Conservation (phyloP, 306 rosid species). For the Glycine tomentella region DNA sequence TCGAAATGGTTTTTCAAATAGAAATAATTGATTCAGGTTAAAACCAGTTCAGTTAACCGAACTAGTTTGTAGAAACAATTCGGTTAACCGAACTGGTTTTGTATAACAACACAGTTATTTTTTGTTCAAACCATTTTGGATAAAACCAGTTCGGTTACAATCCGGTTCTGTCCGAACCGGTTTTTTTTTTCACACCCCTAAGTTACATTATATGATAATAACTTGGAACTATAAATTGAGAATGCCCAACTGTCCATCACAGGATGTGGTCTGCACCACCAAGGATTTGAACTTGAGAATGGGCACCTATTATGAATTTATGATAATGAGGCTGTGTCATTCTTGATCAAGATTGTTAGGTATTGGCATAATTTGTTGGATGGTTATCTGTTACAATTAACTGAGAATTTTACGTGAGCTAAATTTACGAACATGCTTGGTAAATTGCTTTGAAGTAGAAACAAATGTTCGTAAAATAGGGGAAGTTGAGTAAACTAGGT, state of each 20-base stretch:
- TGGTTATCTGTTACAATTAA: not conserved
- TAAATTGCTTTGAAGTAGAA: constrained; percentile 18
- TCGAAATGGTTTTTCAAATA: too few relatives aligned
- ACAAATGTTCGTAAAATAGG: constrained; percentile 4
- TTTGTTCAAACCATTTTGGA: too few relatives aligned
- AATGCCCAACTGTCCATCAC: constrained; percentile 11
- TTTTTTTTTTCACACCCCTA: too few relatives aligned
- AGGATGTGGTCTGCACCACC: not conserved
- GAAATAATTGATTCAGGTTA: too few relatives aligned
- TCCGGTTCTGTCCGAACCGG: too few relatives aligned
- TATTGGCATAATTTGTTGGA: constrained; percentile 14
- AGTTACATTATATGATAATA: too few relatives aligned
- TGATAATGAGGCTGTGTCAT: not conserved
- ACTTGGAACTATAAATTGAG: constrained; percentile 8
- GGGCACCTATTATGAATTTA: too few relatives aligned
- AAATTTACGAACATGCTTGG: not conserved
- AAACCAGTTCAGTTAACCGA: too few relatives aligned
- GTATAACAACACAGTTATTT: too few relatives aligned
- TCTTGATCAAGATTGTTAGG: constrained; percentile 13
- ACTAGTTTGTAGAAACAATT: too few relatives aligned
- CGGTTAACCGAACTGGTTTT: too few relatives aligned
- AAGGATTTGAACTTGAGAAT: not conserved
- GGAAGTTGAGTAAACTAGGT: constrained; percentile 8
- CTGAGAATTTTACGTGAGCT: not conserved
- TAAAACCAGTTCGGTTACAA: too few relatives aligned